A percentile compares a stretch with the other conserved stretches of the same genome.
Conservation (phyloP, 2,329 filamentous ascomycete species). For the Hypoxylon sp. region DNA sequence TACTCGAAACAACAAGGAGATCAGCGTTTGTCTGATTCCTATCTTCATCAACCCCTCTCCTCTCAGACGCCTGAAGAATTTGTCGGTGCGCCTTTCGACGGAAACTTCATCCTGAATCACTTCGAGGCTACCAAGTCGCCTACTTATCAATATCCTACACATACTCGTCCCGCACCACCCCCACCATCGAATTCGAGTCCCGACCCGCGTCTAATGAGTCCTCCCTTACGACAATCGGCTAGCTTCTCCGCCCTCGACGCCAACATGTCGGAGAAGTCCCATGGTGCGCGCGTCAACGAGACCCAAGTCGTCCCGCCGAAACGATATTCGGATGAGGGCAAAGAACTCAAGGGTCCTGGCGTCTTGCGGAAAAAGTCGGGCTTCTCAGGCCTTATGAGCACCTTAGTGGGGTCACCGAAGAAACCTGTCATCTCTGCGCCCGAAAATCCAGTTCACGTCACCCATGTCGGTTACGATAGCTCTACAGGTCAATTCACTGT, state of each 20-base stretch:
- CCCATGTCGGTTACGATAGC: constrained; percentile 97
- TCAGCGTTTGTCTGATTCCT: constrained; percentile 56
- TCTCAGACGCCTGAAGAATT: constrained; percentile 70
- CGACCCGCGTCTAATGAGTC: constrained; percentile 68
- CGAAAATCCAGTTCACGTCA: constrained; percentile 97
- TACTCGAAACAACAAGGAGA: constrained; percentile 33
- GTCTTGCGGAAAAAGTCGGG: constrained; percentile 86
- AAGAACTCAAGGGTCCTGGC: constrained; percentile 70
- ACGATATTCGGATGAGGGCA: constrained; percentile 84
- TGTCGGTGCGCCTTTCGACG: constrained; percentile 76
- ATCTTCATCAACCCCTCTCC: constrained; percentile 59
- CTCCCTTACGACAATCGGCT: constrained; percentile 74
- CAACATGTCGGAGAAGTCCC: constrained; percentile 64
- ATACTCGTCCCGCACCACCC: constrained; percentile 52
- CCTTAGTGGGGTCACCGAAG: constrained; percentile 85
- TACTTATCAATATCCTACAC: constrained; percentile 54
- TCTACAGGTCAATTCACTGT: constrained; percentile 96
- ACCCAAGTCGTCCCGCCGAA: constrained; percentile 71
- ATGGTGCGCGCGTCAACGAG: constrained; percentile 60
- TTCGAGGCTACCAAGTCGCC: constrained; percentile 68
- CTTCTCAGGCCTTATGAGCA: constrained; percentile 90
- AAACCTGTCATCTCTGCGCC: constrained; percentile 97
- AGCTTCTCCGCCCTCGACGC: constrained; percentile 72
- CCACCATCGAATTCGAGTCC: constrained; percentile 63
- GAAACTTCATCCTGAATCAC: constrained; percentile 72